Base-by-base conservation (phyloP, 805 yeast genomes). In the Saccharomyces kudriavzevii region DNA sequence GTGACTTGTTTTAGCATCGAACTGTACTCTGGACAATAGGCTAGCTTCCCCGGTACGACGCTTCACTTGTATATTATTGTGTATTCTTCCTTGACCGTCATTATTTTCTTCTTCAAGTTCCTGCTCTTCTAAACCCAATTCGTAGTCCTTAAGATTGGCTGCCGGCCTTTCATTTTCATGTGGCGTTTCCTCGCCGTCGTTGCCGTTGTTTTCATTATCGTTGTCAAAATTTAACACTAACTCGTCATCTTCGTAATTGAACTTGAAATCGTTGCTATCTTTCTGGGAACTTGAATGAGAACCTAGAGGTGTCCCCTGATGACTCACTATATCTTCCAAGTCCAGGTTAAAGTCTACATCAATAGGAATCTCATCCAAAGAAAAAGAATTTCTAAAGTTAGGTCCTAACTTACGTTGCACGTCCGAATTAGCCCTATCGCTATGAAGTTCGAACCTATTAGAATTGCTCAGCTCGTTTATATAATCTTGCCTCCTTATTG, bases 301-400 rank as follows among this genome's bases (percentile, higher is more conserved):
- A 5, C 50, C 51, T 11, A 47, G 49, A 1, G 56, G 51, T 1
- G 67, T 59, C 6, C 68, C 69, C 6, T 60, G 64, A 27, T 60
- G 67, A 48, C 66, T 62, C 26, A 61, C 53, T 20, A 62, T 53
- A 25, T 68, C 70, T 43, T 64, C 69, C 45, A 65, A 54, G 26
- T 63, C 67, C 17, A 68, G 51, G 50, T 65, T 57, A 30, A 68
- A 62, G 47, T 65, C 68, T 2, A 65, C 53, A 53, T 68, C 70
- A 11, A 66, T 53, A 5, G 62, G 61, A 8, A 59, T 52, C 30
- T 59, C 59, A 46, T 60, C 64, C 13, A 58, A 28, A 10, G 58
- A 53, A 28, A 55, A 26, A 24, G 56, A 45, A 35, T 46, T 53
- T 24, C 30, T 31, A 47, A 6, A 26, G 13, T 26, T 26, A 47